A percentile compares a stretch with the other conserved stretches of the same genome.
Evolutionary conservation across 2,329 filamentous ascomycete species (phyloP).

Genomic region (Aureobasidium lini): DNA sequence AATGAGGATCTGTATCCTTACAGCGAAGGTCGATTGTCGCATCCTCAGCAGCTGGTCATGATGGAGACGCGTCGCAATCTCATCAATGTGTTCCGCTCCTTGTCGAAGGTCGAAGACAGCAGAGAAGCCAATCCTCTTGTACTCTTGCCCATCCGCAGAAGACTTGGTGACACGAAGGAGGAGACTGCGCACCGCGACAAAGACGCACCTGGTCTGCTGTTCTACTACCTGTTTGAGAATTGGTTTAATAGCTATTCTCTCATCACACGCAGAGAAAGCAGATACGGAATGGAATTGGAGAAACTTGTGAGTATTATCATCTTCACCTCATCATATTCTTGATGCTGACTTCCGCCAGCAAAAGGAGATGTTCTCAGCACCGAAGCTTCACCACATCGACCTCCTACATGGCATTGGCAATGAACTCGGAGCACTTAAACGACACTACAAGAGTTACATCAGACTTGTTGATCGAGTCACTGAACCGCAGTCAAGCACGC

Average conservation of each 20-base stretch:
- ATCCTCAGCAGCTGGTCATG: slow-evolving; percentile 39
- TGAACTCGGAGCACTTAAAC: slow-evolving; percentile 52
- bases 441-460: slow-evolving; percentile 54
- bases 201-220: slow-evolving; percentile 53
- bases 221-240: slow-evolving; percentile 62
- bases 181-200: slow-evolving; percentile 40
- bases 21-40: slow-evolving; percentile 26
- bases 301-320: slow-evolving; percentile 35
- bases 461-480: slow-evolving; percentile 53
- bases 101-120: slow-evolving; percentile 44
- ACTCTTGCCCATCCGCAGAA: slow-evolving; percentile 38
- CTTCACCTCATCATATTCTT: neutral
- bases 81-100: slow-evolving; percentile 53
- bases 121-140: slow-evolving; percentile 31
- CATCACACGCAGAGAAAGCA: slow-evolving; percentile 41
- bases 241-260: slow-evolving; percentile 54
- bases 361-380: slow-evolving; percentile 47
- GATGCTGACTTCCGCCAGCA: slow-evolving; percentile 28
- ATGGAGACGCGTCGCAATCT: slow-evolving; percentile 51
- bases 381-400: slow-evolving; percentile 39
- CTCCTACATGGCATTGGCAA: slow-evolving; percentile 53
- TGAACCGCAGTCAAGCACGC: slow-evolving; percentile 36
- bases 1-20: slow-evolving; percentile 50
- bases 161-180: slow-evolving; percentile 37
- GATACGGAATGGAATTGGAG: slow-evolving; percentile 42